A percentile compares a stretch with the other conserved stretches of the same genome.
These are phyloP conservation scores for Lagerstroemia speciosa DNA, from an alignment of 345 rosid genomes.

Conservation along the genomic window DNA sequence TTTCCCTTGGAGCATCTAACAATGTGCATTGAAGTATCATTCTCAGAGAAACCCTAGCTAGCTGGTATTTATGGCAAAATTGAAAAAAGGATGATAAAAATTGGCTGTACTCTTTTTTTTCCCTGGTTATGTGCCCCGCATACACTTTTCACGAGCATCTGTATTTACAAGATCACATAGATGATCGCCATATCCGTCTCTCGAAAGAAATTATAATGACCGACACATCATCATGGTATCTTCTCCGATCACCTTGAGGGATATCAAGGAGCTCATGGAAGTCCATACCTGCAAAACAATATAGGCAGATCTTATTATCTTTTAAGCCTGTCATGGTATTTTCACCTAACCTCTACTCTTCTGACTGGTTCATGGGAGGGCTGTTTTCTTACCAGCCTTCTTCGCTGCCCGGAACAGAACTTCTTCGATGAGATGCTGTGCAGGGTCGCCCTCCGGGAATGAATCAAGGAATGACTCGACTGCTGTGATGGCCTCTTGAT, in stretches of 20 bases:
- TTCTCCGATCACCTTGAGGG: slow-evolving; percentile 83
- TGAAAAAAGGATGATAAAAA: not conserved
- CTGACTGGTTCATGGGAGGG: not conserved
- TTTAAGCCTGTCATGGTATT: not conserved
- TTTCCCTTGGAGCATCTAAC: not conserved
- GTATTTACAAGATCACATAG: slow-evolving; percentile 30
- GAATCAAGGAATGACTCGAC: slow-evolving; percentile 65
- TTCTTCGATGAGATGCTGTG: slow-evolving; percentile 81
- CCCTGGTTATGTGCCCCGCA: not conserved
- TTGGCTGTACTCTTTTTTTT: not conserved
- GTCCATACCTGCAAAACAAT: slow-evolving; percentile 51
- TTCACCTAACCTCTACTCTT: not conserved
- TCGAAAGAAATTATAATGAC: slow-evolving; percentile 78
- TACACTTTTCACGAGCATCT: not conserved
- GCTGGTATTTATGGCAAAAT: not conserved
- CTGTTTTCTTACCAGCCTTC: slow-evolving; percentile 53
- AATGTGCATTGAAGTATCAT: not conserved
- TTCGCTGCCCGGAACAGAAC: slow-evolving; percentile 82
- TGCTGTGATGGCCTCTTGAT: slow-evolving; percentile 67
- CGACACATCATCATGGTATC: slow-evolving; percentile 89
- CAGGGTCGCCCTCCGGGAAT: slow-evolving; percentile 93
- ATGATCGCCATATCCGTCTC: slow-evolving; percentile 93
- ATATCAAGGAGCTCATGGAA: slow-evolving; percentile 80
- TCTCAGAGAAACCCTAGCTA: not conserved
- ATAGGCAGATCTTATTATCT: not conserved